These are phyloP conservation scores for Hygrocybe punicea DNA, from an alignment of 768 basidiomycete genomes.

Conservation along the genomic window DNA sequence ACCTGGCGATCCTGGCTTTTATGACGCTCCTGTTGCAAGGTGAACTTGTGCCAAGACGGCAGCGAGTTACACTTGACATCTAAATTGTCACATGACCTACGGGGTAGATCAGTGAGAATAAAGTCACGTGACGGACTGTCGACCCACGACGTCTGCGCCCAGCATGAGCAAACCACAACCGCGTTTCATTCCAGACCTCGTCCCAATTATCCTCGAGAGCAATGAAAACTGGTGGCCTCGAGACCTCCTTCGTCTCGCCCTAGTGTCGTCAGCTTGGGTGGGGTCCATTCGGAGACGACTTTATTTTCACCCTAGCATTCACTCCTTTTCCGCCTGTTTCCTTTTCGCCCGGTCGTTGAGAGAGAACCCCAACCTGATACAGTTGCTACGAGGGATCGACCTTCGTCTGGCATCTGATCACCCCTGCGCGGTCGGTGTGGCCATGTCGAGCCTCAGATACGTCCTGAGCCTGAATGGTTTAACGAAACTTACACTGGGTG, in stretches of 20 bases:
- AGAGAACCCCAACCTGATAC: constrained; percentile 33
- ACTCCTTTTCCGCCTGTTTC: constrained; percentile 40
- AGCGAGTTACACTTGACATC: no score
- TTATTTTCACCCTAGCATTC: constrained; percentile 42
- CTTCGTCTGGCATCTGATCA: constrained; percentile 34
- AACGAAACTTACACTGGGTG: constrained; percentile 44
- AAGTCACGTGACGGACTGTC: no score
- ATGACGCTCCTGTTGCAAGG: no score
- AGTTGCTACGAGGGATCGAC: constrained; percentile 41
- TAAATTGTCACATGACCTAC: no score
- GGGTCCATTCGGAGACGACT: constrained; percentile 43
- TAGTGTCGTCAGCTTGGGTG: constrained; percentile 49
- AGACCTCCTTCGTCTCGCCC: constrained; percentile 48
- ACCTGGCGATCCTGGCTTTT: no score
- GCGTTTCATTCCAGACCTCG: constrained; percentile 49
- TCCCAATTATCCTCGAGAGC: constrained; percentile 50
- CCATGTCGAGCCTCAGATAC: constrained; percentile 38
- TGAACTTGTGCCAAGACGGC: no score
- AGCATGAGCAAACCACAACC: neutral
- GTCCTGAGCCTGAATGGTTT: constrained; percentile 45
- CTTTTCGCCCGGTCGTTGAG: constrained; percentile 43
- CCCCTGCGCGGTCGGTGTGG: constrained; percentile 21
- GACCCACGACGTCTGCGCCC: no score
- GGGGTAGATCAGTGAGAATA: no score
- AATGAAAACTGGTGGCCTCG: constrained; percentile 52